A percentile compares a stretch with the other conserved stretches of the same genome.
phyloP scores from a whole-genome alignment of 192 early-diverging fungal genomes.

The Coemansia sp. region DNA sequence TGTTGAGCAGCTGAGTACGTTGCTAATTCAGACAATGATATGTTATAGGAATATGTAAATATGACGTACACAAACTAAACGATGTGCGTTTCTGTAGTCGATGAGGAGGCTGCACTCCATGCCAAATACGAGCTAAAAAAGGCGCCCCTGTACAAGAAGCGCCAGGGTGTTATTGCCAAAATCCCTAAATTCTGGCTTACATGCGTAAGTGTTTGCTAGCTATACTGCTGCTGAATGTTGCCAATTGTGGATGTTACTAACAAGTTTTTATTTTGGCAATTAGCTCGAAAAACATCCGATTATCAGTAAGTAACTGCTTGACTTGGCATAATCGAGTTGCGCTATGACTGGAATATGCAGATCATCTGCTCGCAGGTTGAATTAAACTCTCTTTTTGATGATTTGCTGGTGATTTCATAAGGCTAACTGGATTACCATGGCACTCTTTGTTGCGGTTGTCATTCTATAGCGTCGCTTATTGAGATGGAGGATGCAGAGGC shows the following conservation, averaged over 20 bases:
- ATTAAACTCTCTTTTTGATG: constrained; percentile 3
- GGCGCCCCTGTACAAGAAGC: constrained; percentile 56
- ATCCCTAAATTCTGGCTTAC: constrained; percentile 61
- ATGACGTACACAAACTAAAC: background rate
- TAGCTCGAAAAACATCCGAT: constrained; percentile 56
- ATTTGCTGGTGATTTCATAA: constrained; percentile 6
- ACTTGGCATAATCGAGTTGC: background rate
- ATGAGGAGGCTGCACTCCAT: constrained; percentile 52
- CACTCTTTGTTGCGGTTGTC: background rate
- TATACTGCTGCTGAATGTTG: background rate
- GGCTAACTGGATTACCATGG: constrained; percentile 3
- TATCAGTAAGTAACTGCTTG: constrained; percentile 44
- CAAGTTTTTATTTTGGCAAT: background rate
- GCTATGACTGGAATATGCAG: background rate
- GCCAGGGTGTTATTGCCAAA: constrained; percentile 54
- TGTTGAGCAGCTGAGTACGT: constrained; percentile 48
- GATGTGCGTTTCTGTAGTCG: constrained; percentile 22
- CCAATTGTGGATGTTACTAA: background rate
- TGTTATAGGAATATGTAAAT: no score
- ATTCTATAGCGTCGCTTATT: constrained; percentile 46
- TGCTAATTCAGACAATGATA: no score
- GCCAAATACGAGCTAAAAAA: constrained; percentile 55
- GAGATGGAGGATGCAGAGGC: constrained; percentile 56
- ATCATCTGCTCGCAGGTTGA: background rate
- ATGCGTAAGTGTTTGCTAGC: constrained; percentile 41